Base-by-base conservation (phyloP, 2,329 filamentous ascomycete species). In the Leptographium lundbergii region DNA sequence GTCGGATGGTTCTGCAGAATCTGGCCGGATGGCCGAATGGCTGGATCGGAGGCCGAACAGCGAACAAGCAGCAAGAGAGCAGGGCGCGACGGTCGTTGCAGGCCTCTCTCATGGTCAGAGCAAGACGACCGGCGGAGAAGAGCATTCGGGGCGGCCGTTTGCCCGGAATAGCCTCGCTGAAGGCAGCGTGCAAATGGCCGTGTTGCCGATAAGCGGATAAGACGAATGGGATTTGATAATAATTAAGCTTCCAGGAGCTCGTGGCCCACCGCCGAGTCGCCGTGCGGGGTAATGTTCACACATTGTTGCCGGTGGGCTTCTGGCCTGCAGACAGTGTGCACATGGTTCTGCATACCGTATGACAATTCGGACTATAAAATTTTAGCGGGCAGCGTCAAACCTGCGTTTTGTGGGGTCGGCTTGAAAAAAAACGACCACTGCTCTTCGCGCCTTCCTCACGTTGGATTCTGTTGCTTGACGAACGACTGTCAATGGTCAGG, bases 151-250 rank as follows among this genome's bases (percentile, higher is more conserved):
- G n/a, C 25, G 24, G 42, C 42, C 42, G 17, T 19, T 45, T 45
- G 42, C 19, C 19, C 2, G 19, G 6, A 51, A 29, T 51, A 13
- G 47, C 47, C 11, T 29, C 27, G 1, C 13, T 10, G 25, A 53
- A 22, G 51, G 29, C 51, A 22, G 51, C 19, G 51, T 22, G 13
- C 19, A 34, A 34, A 36, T 34, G 6, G 51, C 51, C 19, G 22
- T 32, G 29, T n/a, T 53, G 51, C 47, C 22, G 51, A 53, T 53
- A 32, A 34, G 25, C 4, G 9, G 51, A 51, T 51, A 42, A 27
- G 14, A 10, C 6, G 34, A 63, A 39, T 66, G 67, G 24, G 57
- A 70, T 32, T 22, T 27, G 29, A 7, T 19, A 19, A 22, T 22
- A 47, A 22, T 34, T 7, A 19, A 53, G 27, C 51, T 53, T 53